Evolutionary conservation across 2,329 filamentous ascomycete genomes (phyloP).

Genomic region (Neonectria neomacrospora): DNA sequence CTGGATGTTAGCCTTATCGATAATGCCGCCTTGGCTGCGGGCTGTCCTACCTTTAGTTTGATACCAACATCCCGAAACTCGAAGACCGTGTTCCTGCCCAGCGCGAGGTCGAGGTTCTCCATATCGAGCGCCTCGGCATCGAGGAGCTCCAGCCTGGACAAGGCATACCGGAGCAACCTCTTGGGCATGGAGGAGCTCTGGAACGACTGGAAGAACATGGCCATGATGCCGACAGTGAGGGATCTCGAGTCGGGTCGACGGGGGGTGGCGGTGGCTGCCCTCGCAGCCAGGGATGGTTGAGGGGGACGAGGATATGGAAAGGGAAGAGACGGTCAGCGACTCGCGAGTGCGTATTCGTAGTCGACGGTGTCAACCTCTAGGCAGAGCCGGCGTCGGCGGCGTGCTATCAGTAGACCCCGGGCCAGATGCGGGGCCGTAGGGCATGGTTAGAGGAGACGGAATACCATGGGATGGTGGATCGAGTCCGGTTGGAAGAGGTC

Average conservation of each 20-base stretch:
- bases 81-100: slow-evolving; percentile 83
- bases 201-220: slow-evolving; percentile 75
- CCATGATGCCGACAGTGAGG: slow-evolving; percentile 63
- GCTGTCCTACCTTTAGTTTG: slow-evolving; percentile 73
- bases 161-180: slow-evolving; percentile 85
- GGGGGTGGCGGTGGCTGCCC: slow-evolving; percentile 34
- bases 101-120: slow-evolving; percentile 84
- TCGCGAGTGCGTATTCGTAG: slow-evolving; percentile 26
- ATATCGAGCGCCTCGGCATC: slow-evolving; percentile 89
- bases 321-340: slow-evolving; percentile 17
- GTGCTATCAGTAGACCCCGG: slow-evolving; percentile 50
- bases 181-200: slow-evolving; percentile 83
- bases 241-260: slow-evolving; percentile 21
- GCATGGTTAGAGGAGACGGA: slow-evolving; percentile 47
- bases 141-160: slow-evolving; percentile 85
- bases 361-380: slow-evolving; percentile 32
- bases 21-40: slow-evolving; percentile 20
- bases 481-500: slow-evolving; percentile 9
- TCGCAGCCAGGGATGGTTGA: slow-evolving; percentile 25
- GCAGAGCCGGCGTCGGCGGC: slow-evolving; percentile 42
- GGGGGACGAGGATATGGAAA: slow-evolving; percentile 14
- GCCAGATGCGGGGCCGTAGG: slow-evolving; percentile 49
- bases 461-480: slow-evolving; percentile 33
- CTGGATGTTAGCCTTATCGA: slow-evolving; percentile 35
- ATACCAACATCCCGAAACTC: slow-evolving; percentile 90